Evolutionary conservation across 306 rosid genomes (phyloP).

Genomic region (Fragaria vesca): DNA sequence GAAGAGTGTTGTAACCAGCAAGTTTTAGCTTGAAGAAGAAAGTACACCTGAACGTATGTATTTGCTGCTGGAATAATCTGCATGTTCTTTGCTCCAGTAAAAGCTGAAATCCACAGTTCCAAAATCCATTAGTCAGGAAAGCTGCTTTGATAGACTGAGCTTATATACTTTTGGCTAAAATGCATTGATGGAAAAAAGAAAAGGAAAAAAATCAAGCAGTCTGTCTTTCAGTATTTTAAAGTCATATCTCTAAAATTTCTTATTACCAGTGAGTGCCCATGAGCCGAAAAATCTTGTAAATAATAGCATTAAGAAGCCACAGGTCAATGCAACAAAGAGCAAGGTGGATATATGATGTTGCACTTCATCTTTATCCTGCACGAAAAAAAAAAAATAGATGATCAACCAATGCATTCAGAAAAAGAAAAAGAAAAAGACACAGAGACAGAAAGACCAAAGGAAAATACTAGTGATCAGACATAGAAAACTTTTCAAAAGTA

Average conservation of each 20-base stretch:
- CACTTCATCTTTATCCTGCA: constrained; percentile 80
- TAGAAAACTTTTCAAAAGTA: background rate
- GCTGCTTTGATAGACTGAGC: constrained; percentile 24
- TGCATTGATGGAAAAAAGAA: background rate
- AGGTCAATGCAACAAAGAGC: constrained; percentile 78
- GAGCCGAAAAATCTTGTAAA: constrained; percentile 71
- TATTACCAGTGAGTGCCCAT: constrained; percentile 67
- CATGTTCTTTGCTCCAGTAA: constrained; percentile 64
- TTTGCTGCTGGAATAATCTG: constrained; percentile 78
- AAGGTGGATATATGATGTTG: constrained; percentile 71
- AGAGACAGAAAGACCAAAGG: background rate
- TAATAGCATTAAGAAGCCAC: constrained; percentile 77
- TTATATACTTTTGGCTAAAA: constrained; percentile 17
- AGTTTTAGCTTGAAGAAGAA: background rate
- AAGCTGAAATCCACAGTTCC: constrained; percentile 54
- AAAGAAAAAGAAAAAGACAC: background rate
- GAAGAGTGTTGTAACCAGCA: background rate
- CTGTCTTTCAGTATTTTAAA: background rate
- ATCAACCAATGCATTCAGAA: constrained; percentile 15
- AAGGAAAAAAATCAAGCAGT: background rate
- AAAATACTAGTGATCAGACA: background rate
- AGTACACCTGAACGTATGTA: constrained; percentile 73
- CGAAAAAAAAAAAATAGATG: background rate
- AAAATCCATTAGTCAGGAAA: constrained; percentile 30
- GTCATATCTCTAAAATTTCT: constrained; percentile 8